Conservation (phyloP, 2,329 filamentous ascomycete species). For the Talaromyces sp. region DNA sequence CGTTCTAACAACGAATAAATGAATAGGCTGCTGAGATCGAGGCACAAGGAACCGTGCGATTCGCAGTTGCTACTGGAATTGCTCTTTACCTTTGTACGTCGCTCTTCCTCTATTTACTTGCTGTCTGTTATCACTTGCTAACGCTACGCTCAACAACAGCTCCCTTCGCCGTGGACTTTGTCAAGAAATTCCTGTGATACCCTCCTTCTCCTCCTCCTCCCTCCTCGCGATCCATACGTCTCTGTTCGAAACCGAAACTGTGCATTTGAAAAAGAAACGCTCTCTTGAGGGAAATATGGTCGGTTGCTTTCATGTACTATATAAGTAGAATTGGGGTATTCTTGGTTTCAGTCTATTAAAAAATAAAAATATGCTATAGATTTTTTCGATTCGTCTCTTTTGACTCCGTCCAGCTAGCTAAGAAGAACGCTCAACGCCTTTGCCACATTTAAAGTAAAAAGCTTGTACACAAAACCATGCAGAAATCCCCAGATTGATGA, state of each 20-base stretch:
- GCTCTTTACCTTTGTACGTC: slow-evolving; percentile 59
- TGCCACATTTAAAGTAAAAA: background rate
- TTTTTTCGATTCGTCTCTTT: background rate
- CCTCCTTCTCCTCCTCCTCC: background rate
- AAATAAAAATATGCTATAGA: background rate
- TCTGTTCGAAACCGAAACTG: background rate
- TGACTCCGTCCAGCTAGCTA: background rate
- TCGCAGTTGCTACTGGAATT: slow-evolving; percentile 49
- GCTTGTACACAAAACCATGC: slow-evolving; percentile 1
- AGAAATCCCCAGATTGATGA: slow-evolving; percentile 3
- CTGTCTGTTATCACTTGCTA: background rate
- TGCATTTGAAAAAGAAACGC: background rate
- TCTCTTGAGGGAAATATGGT: background rate
- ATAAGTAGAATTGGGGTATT: slow-evolving; percentile 3
- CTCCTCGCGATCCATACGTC: background rate
- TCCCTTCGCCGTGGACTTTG: slow-evolving; percentile 47
- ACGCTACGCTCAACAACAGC: slow-evolving; percentile 24
- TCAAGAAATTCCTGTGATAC: slow-evolving; percentile 21
- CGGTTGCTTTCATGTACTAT: slow-evolving; percentile 3
- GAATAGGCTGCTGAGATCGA: slow-evolving; percentile 47
- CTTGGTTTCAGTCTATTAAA: background rate
- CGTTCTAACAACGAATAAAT: background rate
- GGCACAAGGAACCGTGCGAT: slow-evolving; percentile 50
- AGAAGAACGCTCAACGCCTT: slow-evolving; percentile 7
- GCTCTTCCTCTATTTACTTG: background rate